These are phyloP conservation scores for Fonsecaea nubica DNA, from an alignment of 2,329 filamentous ascomycete species.

Conservation along the genomic window DNA sequence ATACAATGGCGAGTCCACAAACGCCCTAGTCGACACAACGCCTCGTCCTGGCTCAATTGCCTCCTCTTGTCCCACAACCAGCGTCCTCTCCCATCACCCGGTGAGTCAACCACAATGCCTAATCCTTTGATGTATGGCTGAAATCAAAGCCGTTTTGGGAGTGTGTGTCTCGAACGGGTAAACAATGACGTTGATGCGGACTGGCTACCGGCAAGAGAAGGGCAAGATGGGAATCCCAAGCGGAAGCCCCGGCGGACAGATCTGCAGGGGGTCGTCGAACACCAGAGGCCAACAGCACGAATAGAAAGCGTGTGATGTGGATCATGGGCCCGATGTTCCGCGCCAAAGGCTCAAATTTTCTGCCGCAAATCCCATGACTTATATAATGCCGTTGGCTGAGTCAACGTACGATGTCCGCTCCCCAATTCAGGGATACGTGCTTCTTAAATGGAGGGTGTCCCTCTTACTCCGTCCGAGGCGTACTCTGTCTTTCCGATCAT, in stretches of 20 bases:
- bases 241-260: slow-evolving; percentile 13
- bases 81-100: neutral
- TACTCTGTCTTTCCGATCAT: neutral
- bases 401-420: slow-evolving; percentile 7
- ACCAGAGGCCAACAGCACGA: neutral
- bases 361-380: slow-evolving; percentile 8
- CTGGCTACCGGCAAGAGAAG: neutral
- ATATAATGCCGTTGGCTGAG: slow-evolving; percentile 8
- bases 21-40: neutral
- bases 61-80: neutral
- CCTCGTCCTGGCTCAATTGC: neutral
- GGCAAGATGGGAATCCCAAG: neutral
- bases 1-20: neutral
- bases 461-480: neutral
- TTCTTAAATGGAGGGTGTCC: slow-evolving; percentile 4
- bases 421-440: neutral
- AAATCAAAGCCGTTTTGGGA: neutral
- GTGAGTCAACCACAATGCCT: neutral
- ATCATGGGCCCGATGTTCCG: slow-evolving; percentile 18
- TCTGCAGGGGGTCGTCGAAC: slow-evolving; percentile 5
- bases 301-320: slow-evolving; percentile 2
- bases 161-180: slow-evolving; percentile 4
- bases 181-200: slow-evolving; percentile 10
- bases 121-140: slow-evolving; percentile 1
- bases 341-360: slow-evolving; percentile 10